Percentiles rank a stretch among this genome's conserved stretches.
Evolutionary conservation across 768 basidiomycete genomes (phyloP).

Genomic region (Pulveroboletus sp.): DNA sequence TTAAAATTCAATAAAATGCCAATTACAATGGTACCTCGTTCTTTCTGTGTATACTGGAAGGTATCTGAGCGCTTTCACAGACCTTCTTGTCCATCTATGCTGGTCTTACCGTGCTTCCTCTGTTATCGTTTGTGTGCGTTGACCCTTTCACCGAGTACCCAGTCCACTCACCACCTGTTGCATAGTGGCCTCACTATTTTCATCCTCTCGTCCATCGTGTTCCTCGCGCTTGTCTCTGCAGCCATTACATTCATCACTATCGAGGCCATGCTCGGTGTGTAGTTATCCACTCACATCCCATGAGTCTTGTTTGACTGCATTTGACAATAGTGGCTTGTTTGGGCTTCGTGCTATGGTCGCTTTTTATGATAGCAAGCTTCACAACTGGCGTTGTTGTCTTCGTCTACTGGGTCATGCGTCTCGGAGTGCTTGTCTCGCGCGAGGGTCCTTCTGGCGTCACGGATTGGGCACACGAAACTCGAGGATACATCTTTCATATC

Average conservation of each 20-base stretch:
- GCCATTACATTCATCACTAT: constrained; percentile 31
- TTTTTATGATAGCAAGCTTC: constrained; percentile 33
- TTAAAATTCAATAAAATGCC: constrained; percentile 24
- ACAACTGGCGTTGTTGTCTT: constrained; percentile 29
- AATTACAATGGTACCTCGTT: constrained; percentile 22
- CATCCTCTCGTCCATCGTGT: constrained; percentile 33
- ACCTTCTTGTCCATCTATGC: constrained; percentile 41
- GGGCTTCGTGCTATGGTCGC: constrained; percentile 30
- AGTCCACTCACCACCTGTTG: neutral
- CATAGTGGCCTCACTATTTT: constrained; percentile 34
- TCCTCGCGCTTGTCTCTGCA: constrained; percentile 35
- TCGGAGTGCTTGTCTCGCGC: constrained; percentile 34
- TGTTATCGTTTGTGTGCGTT: constrained; percentile 40
- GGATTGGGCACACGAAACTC: constrained; percentile 32
- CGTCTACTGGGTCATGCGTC: constrained; percentile 33
- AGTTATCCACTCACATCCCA: neutral
- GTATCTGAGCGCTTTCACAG: constrained; percentile 25
- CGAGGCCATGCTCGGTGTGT: constrained; percentile 30
- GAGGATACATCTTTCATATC: constrained; percentile 16
- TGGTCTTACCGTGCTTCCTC: constrained; percentile 33
- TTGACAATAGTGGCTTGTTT: constrained; percentile 33
- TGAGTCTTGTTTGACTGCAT: neutral
- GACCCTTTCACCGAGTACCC: constrained; percentile 5
- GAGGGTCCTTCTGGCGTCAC: constrained; percentile 31
- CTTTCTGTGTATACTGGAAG: neutral